Evolutionary conservation across 2,329 filamentous ascomycete species (phyloP), one percentile per base, ranked within the genome.

Genomic region (Conoideocrella luteorostrata): DNA sequence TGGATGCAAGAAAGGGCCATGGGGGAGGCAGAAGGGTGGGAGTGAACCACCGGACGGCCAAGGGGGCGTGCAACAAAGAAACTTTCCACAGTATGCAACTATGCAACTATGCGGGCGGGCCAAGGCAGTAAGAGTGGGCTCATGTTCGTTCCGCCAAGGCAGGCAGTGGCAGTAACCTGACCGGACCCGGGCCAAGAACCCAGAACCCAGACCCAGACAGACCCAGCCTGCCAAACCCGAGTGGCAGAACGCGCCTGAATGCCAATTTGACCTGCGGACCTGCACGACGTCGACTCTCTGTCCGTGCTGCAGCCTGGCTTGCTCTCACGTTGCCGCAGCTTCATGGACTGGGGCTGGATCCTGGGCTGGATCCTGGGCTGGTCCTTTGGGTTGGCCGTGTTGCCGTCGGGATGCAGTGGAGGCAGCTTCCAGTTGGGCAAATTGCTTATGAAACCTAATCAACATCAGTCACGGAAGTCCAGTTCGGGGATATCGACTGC

Each of bases 91-190:
- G 22, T 11, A 21, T 30, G 29, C 29, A 34, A 40, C 35, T 38
- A 48, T 48, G 44, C 44, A 43, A 13, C 7, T 47, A 49, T 18
- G n/a, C 41, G 39, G 41, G 37, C 47, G 11, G 18, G 35, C 26
- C 33, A 15, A 17, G 30, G 15, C 20, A 29, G 32, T 20, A 21
- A 37, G 18, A 23, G 33, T 36, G 33, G 22, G 23, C 15, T 21
- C 37, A 29, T 4, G 7, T 12, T 13, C 7, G 24, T 26, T 22
- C 21, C 35, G 20, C 13, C 35, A n/a, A 38, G 20, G 21, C 35
- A 24, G 3, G 18, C 11, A n/a, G n/a, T n/a, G n/a, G n/a, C n/a
- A n/a, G n/a, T n/a, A n/a, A n/a, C n/a, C n/a, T n/a, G n/a, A n/a
- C n/a, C n/a, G n/a, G n/a, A n/a, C n/a, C n/a, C n/a, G n/a, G n/a